Evolutionary conservation across 805 yeast genomes (phyloP), one percentile per base, ranked within the genome.

Genomic region (Zygotorulaspora florentina): DNA sequence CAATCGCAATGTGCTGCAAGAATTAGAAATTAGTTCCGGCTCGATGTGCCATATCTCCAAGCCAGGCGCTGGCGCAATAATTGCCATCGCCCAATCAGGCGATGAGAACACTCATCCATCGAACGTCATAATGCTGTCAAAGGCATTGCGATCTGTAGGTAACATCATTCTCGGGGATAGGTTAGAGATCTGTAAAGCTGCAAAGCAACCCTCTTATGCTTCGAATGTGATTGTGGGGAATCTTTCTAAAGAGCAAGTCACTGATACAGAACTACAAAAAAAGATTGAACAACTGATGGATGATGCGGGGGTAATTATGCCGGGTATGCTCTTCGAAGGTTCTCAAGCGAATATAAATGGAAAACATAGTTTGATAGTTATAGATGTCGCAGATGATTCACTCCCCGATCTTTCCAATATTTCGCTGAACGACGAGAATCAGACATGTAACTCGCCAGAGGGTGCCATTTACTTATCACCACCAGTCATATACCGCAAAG

Each of bases 231-330:
- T 54, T 0, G 54, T 77, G 5, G 72, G 72, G 2, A 45, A 53
- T 13, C 28, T 50, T 16, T 51, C 54, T 12, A 66, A 67, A 0
- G 45, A 33, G 3, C 51, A 45, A 8, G 45, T 62, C 1, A 50
- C 56, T 7, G 51, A 51, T 6, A 50, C 65, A 2, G 37, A 28
- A 2, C 37, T 44, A 2, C 62, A 63, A 39, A 65, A 69, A 34
- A 42, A 63, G 0, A 54, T 79, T 8, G 75, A 68, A 40, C 73
- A 74, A 33, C 49, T 71, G 0, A 51, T 83, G 8, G 66, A 71
- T 39, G 83, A 81, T 20, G 67, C 75, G 26, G 89, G 90, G 0
- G 58, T 86, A 8, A 51, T 85, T 0, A 76, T 77, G 57, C 83
- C 88, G 1, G 84, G 84, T 7, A 66, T 75, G 67, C 52, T 49